Percentiles rank a stretch among this genome's conserved stretches.
Evolutionary conservation across 2,329 filamentous ascomycete genomes (phyloP).

Genomic region (Lithohypha guttulata): DNA sequence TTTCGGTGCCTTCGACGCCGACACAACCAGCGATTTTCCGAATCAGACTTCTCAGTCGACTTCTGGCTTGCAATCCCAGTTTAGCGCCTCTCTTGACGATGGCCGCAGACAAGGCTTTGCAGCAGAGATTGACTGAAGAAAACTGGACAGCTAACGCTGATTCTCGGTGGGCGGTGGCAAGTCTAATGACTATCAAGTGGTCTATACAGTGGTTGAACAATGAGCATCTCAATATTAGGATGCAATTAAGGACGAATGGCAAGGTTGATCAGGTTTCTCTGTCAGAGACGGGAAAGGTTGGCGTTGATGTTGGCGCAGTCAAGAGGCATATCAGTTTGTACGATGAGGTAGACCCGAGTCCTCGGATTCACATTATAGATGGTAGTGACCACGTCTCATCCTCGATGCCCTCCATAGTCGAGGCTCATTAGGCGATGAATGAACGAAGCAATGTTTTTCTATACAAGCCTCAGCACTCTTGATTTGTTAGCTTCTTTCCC

Average conservation of each 20-base stretch:
- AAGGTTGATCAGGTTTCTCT: conserved; percentile 8
- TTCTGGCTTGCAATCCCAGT: conserved; percentile 43
- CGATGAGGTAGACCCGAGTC: conserved; percentile 5
- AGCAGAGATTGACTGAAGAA: conserved; percentile 38
- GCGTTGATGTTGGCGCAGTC: conserved; percentile 28
- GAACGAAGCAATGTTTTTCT: conserved; percentile 14
- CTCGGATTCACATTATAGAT: neutral
- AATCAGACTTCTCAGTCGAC: conserved; percentile 40
- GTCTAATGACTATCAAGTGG: conserved; percentile 37
- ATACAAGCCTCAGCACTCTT: too few species aligned
- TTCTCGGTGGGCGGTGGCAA: conserved; percentile 33
- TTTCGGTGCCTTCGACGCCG: conserved; percentile 41
- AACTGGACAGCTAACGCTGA: conserved; percentile 27
- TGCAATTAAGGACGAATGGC: conserved; percentile 23
- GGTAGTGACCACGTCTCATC: neutral
- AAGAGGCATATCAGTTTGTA: conserved; percentile 9
- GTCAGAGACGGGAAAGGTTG: conserved; percentile 19
- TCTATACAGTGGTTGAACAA: conserved; percentile 34
- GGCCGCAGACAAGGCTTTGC: conserved; percentile 44
- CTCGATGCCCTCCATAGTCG: conserved; percentile 3
- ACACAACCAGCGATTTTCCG: conserved; percentile 35
- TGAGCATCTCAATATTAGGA: conserved; percentile 26
- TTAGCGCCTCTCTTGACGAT: conserved; percentile 44
- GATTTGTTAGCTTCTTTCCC: too few species aligned
- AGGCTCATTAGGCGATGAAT: conserved; percentile 12